Base-by-base conservation (phyloP, 768 basidiomycete species). In the Crepidotus variabilis region DNA sequence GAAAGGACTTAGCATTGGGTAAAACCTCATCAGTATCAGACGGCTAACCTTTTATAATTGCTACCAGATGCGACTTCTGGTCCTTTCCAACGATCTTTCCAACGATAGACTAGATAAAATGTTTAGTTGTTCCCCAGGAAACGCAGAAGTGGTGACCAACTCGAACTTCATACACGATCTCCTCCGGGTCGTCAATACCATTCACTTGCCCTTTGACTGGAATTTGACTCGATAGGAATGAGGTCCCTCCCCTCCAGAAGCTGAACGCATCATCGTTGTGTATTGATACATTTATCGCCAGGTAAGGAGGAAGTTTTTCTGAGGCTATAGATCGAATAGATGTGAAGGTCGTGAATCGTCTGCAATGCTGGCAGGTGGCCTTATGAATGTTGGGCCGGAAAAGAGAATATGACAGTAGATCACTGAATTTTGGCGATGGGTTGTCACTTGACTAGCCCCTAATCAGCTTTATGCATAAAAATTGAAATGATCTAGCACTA, bases 251-350 rank as follows among this genome's bases (percentile, higher is more conserved):
- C 49, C 85, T 71, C 96, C 96, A 98, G 60, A 82, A 75, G 49
- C 78, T 80, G 32, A 87, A 65, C 35, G 80, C 82, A 16, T 96
- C 94, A 1, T 90, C 83, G 20, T 84, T 87, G 56, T 86, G 83
- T 0, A 92, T 87, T 32, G 83, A 85, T 0, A 94, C 87, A 69
- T 98, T 98, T 60, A 99, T 71, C 0, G 90, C 87, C 10, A 99
- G 73, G 18, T 98, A 77, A 0, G 93, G 87, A 0, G 97, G 97
- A 1, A 98, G 73, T 54, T 86, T 82, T 48, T 71, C 67, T 10
- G 83, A 78, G 16, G 84, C 72, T 34, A 88, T 84, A 1, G 84
- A 85, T 11, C 90, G 84, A 39, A 79, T 78, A 33, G 85, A 86
- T 36, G 85, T 80, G 59, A 96, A 89, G 13, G 78, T 86, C 1